Evolutionary conservation across 371 early-diverging fungal species (phyloP).

Genomic region (Syncephalastrum racemosum): DNA sequence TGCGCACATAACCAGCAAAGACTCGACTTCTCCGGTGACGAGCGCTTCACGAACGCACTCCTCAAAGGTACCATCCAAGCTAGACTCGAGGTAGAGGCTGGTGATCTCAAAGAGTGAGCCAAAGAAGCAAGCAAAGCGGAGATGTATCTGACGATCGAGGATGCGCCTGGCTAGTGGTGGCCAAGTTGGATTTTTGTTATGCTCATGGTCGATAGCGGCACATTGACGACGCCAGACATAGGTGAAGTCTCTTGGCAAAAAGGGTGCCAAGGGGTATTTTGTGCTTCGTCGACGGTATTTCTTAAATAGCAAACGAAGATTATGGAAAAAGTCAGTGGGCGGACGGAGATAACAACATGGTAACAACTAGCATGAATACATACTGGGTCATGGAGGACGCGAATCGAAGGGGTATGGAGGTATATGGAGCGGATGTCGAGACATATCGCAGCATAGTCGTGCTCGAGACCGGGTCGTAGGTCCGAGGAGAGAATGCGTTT

Average conservation of each 20-base stretch:
- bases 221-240: conserved; percentile 45
- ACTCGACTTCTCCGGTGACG: conserved; percentile 43
- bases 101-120: conserved; percentile 43
- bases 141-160: conserved; percentile 17
- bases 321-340: neutral
- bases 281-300: conserved; percentile 54
- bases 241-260: conserved; percentile 48
- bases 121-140: conserved; percentile 44
- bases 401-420: conserved; percentile 41
- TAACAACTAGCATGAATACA: conserved; percentile 8
- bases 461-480: conserved; percentile 24
- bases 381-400: conserved; percentile 50
- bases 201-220: conserved; percentile 3
- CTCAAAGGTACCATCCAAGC: conserved; percentile 48
- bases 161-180: neutral
- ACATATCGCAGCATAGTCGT: conserved; percentile 42
- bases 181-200: neutral
- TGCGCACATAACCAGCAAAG: conserved; percentile 35
- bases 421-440: conserved; percentile 36
- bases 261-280: conserved; percentile 48
- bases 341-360: neutral
- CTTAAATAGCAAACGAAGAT: conserved; percentile 17
- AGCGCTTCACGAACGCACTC: conserved; percentile 47
- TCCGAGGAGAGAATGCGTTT: conserved; percentile 26
- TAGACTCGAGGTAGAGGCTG: conserved; percentile 46